phyloP scores from a whole-genome alignment of 805 yeast species.

The Wickerhamiella vanderwaltii region DNA sequence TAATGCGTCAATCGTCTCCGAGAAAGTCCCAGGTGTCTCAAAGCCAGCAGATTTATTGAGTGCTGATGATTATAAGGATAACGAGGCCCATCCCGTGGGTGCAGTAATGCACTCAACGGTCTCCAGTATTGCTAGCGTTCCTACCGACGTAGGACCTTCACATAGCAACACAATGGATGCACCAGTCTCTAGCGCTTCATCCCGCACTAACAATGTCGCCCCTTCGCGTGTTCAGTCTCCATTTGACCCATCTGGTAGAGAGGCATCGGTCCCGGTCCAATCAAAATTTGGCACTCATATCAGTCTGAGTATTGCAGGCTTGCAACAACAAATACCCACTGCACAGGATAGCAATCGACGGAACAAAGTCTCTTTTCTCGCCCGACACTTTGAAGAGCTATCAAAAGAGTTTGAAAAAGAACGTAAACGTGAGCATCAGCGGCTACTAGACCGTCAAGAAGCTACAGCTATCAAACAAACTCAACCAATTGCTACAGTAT shows the following conservation, averaged over 20 bases:
- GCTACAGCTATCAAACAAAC: constrained; percentile 64
- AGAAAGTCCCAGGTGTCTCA: neutral
- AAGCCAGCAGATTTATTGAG: neutral
- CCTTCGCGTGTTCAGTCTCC: neutral
- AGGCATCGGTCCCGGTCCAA: constrained; percentile 3
- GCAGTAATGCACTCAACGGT: too few relatives aligned
- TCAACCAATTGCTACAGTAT: constrained; percentile 83
- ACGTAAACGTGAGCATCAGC: constrained; percentile 64
- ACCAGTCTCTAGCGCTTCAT: neutral
- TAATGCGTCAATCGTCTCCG: neutral
- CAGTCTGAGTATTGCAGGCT: constrained; percentile 29
- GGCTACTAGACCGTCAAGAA: constrained; percentile 43
- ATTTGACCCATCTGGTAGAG: neutral
- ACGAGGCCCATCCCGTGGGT: neutral
- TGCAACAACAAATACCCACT: constrained; percentile 33
- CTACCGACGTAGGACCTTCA: neutral
- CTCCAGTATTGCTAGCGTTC: neutral
- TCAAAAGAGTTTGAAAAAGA: constrained; percentile 80
- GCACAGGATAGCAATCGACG: neutral
- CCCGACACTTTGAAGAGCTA: constrained; percentile 63
- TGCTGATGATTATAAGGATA: neutral
- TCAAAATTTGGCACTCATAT: constrained; percentile 19
- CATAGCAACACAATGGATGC: too few relatives aligned
- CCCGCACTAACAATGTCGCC: neutral
- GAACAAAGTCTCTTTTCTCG: constrained; percentile 28